phyloP scores from a whole-genome alignment of 352 stramenopile species.

The Globisporangium spiculum region DNA sequence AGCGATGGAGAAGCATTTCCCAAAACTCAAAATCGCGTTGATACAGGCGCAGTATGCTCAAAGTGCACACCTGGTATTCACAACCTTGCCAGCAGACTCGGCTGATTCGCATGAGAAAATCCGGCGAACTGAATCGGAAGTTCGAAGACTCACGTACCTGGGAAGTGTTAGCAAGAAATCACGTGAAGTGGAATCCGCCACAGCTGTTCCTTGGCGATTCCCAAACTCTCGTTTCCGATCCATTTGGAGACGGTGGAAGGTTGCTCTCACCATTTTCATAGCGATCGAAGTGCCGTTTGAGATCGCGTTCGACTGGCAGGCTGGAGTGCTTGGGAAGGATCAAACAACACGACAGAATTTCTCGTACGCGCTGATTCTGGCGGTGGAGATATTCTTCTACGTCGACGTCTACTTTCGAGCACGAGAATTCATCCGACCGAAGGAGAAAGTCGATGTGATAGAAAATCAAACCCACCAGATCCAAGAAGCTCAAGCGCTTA shows the following conservation, averaged over 20 bases:
- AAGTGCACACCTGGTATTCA: not conserved
- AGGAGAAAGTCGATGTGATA: not conserved
- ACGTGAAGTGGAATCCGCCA: not conserved
- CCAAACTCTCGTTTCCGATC: conserved; percentile 16
- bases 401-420: conserved; percentile 22
- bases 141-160: conserved; percentile 15
- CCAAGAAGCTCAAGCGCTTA: not conserved
- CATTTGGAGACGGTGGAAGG: conserved; percentile 19
- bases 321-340: conserved; percentile 1
- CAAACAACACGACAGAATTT: not conserved
- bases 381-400: conserved; percentile 24
- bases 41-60: conserved; percentile 9
- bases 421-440: conserved; percentile 16
- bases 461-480: not conserved
- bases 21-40: conserved; percentile 3
- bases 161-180: conserved; percentile 19
- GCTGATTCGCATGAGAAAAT: not conserved
- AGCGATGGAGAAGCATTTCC: conserved; percentile 17
- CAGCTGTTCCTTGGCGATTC: conserved; percentile 15
- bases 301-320: conserved; percentile 20
- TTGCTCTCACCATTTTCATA: conserved; percentile 13
- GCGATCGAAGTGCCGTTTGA: conserved; percentile 22
- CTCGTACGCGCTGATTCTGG: conserved; percentile 8
- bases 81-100: not conserved
- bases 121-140: conserved; percentile 1